A percentile compares a stretch with the other conserved stretches of the same genome.
Conservation (phyloP, 371 early-diverging fungal species). For the Syncephalis plumigaleata region DNA sequence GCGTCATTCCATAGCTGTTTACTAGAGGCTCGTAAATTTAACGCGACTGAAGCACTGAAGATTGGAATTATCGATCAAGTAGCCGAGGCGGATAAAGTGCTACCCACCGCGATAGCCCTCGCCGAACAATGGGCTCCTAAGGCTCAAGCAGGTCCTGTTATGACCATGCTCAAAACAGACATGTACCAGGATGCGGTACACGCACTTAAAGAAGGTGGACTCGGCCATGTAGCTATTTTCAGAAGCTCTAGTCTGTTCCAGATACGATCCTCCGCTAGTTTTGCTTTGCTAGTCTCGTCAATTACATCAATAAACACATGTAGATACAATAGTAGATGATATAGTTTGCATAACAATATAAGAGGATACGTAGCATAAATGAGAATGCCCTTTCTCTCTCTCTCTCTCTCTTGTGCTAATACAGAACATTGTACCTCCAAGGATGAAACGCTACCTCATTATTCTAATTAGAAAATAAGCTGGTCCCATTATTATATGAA, state of each 20-base stretch:
- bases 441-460: too few relatives aligned
- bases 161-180: constrained; percentile 13
- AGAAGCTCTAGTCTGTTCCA: constrained; percentile 1
- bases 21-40: constrained; percentile 44
- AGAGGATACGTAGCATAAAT: too few relatives aligned
- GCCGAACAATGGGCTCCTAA: constrained; percentile 35
- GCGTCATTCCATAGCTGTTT: constrained; percentile 7
- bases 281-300: too few relatives aligned
- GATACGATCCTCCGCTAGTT: too few relatives aligned
- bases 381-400: too few relatives aligned
- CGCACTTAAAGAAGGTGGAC: not conserved
- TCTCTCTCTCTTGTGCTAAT: too few relatives aligned
- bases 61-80: constrained; percentile 39
- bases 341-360: too few relatives aligned
- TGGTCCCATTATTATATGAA: too few relatives aligned
- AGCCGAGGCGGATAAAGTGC: constrained; percentile 17
- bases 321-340: too few relatives aligned
- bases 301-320: too few relatives aligned
- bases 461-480: too few relatives aligned
- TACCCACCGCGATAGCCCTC: constrained; percentile 25
- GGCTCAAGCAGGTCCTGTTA: constrained; percentile 18
- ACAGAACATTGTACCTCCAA: too few relatives aligned
- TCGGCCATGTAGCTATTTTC: not conserved
- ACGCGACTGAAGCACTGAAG: constrained; percentile 38
- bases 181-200: constrained; percentile 14